These are phyloP conservation scores for Dorcoceras hygrometricum DNA, from an alignment of 257 asterid species.

Conservation along the genomic window DNA sequence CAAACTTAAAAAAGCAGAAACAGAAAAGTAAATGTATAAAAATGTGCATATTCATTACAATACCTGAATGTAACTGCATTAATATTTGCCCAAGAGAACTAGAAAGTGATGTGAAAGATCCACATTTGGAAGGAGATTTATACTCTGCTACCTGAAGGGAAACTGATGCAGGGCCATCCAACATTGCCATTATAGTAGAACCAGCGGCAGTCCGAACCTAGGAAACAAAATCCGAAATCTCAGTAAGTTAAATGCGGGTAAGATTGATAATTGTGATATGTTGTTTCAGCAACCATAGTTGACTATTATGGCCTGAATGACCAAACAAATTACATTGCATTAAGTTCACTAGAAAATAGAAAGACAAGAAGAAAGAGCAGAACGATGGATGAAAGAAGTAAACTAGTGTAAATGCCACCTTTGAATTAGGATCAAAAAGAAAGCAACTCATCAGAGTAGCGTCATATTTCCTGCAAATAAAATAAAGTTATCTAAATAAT, in stretches of 20 bases:
- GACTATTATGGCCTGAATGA: constrained; percentile 19
- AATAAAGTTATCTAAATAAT: constrained; percentile 12
- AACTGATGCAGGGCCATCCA: constrained; percentile 83
- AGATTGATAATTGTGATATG: constrained; percentile 7
- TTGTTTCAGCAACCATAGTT: constrained; percentile 1
- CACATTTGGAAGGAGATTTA: constrained; percentile 60
- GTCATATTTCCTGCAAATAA: constrained; percentile 66
- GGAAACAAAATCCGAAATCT: constrained; percentile 28
- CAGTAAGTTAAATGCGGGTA: constrained; percentile 7
- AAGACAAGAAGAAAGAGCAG: constrained; percentile 22
- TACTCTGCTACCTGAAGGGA: constrained; percentile 93
- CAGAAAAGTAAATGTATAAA: not conserved
- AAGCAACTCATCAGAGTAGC: constrained; percentile 84
- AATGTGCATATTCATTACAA: constrained; percentile 22
- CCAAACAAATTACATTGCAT: constrained; percentile 6
- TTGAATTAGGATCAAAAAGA: constrained; percentile 73
- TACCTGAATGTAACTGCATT: constrained; percentile 93
- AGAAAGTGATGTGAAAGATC: constrained; percentile 89
- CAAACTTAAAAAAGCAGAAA: not conserved
- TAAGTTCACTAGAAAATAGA: constrained; percentile 16
- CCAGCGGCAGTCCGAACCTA: constrained; percentile 88
- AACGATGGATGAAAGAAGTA: no score
- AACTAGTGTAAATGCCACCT: constrained; percentile 51
- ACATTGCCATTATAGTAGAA: constrained; percentile 69
- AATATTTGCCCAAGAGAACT: constrained; percentile 90